A percentile compares a stretch with the other conserved stretches of the same genome.
Conservation (phyloP, 129 eudicot species). For the Apium graveolens region DNA sequence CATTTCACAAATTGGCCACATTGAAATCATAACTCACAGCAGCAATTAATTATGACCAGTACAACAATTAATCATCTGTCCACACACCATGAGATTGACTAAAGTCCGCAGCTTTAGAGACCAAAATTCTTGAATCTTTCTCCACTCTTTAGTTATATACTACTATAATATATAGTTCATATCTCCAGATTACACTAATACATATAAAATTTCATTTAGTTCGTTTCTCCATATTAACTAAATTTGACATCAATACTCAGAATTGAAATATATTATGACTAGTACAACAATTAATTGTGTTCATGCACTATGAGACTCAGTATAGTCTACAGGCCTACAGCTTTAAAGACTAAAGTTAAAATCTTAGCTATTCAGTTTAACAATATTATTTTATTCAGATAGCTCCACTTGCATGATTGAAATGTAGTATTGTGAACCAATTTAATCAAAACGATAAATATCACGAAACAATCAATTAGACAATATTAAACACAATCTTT, state of each 20-base stretch:
- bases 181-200: not conserved
- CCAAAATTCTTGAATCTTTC: not conserved
- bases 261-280: not conserved
- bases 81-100: not conserved
- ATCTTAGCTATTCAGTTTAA: not conserved
- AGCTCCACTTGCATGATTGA: not conserved
- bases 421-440: not conserved
- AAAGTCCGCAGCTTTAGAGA: not conserved
- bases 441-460: not conserved
- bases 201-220: not conserved
- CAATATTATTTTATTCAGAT: not conserved
- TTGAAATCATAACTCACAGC: not conserved
- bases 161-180: not conserved
- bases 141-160: not conserved
- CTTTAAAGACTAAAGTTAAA: not conserved
- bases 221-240: not conserved
- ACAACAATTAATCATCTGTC: not conserved
- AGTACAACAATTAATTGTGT: not conserved
- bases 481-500: not conserved
- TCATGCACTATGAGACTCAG: not conserved
- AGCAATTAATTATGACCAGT: not conserved
- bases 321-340: not conserved
- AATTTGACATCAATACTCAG: not conserved
- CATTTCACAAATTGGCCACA: not conserved
- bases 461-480: not conserved